Base-by-base conservation (phyloP, 1,284 basidiomycete species). In the Cutaneotrichosporon cutaneum region DNA sequence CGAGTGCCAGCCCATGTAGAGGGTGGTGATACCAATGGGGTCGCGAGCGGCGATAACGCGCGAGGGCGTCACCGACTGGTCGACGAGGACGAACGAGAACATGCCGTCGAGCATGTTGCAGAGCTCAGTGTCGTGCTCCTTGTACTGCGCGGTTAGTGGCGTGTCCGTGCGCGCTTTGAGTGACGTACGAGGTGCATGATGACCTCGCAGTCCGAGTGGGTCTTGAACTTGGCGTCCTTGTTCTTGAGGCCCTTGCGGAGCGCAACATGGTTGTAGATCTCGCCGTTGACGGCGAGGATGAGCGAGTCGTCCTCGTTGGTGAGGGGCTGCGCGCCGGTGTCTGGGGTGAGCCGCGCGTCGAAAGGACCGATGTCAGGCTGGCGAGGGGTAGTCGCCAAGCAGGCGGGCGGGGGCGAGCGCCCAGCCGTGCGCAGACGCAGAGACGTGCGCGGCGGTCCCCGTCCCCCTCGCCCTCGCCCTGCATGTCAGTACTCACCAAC, bases 131-230 rank as follows among this genome's bases (percentile, higher is more conserved):
- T 83, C 92, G 75, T 91, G 80, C 82, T 92, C 88, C 72, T 84
- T 83, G 83, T 96, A 96, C 94, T 96, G 70, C 18, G 53, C 18
- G 13, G 58, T 55, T 16, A 55, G 59, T 30, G 33, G 63, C 39
- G 39, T 42, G 39, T n/a, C 39, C 39, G 13, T 52, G 16, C 21
- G 14, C n/a, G 32, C 14, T 44, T 22, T 13, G 11, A 2, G 27
- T 22, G 9, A 82, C 85, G 72, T 72, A 94, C 93, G 70, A 97
- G 80, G 70, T 93, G 89, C 69, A 99, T 86, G 75, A 99, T 96
- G 72, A 97, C 88, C 81, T 99, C 96, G 81, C 96, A 99, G 76
- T 99, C 96, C 0, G 94, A 98, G 77, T 97, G 92, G 0, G 95
- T 98, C 84, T 93, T 96, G 85, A 99, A 96, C 65, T 88, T 87